phyloP scores from a whole-genome alignment of 2,329 filamentous ascomycete species.

The Diaporthe eres region DNA sequence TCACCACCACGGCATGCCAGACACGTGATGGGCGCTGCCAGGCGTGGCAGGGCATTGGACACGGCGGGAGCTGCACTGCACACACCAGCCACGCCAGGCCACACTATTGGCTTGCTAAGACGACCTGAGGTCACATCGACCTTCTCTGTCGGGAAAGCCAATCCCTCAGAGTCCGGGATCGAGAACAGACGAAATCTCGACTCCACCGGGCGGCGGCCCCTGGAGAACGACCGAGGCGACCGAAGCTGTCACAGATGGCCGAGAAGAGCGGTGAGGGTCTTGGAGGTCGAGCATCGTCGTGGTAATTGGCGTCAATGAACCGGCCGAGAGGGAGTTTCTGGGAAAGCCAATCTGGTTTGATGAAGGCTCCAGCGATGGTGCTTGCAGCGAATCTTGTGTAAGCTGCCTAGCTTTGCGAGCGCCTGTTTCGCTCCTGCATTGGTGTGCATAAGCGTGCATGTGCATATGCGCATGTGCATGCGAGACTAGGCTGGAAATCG shows the following conservation, averaged over 20 bases:
- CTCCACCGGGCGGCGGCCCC: conserved; percentile 17
- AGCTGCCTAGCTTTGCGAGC: conserved; percentile 13
- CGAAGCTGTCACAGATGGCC: not conserved
- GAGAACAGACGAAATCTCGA: not conserved
- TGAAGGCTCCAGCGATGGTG: conserved; percentile 30
- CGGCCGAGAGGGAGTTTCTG: not conserved
- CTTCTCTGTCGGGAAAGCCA: conserved; percentile 20
- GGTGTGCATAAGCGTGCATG: conserved; percentile 37
- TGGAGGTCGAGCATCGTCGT: conserved; percentile 14
- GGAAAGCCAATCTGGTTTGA: conserved; percentile 9
- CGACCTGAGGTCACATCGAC: conserved; percentile 28
- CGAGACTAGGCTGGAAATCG: conserved; percentile 8
- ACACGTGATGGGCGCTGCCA: conserved; percentile 32
- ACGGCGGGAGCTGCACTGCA: conserved; percentile 4
- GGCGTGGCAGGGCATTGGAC: conserved; percentile 8
- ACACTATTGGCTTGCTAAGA: conserved; percentile 28
- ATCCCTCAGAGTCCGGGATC: conserved; percentile 14
- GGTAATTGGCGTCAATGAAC: conserved; percentile 22
- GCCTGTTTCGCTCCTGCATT: conserved; percentile 41
- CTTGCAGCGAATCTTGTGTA: conserved; percentile 27
- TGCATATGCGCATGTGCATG: conserved; percentile 25
- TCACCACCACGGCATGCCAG: conserved; percentile 9
- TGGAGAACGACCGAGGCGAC: not conserved
- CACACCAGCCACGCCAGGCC: conserved; percentile 5
- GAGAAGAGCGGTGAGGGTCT: conserved; percentile 35